These are phyloP conservation scores for Quercus variabilis DNA, from an alignment of 306 rosid species.

Conservation along the genomic window DNA sequence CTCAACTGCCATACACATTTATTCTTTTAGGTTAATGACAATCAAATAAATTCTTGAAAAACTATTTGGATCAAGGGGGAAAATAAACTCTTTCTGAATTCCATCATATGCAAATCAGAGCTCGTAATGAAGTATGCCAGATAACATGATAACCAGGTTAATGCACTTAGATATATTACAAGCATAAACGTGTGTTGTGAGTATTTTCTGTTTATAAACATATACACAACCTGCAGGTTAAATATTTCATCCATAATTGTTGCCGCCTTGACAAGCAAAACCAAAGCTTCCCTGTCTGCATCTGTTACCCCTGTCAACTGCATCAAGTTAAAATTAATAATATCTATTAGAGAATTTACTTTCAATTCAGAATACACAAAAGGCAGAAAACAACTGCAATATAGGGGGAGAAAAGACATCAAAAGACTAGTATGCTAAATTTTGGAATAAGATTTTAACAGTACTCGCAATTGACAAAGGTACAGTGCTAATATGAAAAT, in stretches of 20 bases:
- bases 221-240: slow-evolving; percentile 61
- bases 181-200: slow-evolving; percentile 2
- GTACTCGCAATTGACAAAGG: background rate
- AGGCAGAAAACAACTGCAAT: background rate
- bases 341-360: background rate
- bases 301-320: slow-evolving; percentile 74
- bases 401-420: background rate
- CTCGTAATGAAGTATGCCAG: slow-evolving; percentile 10
- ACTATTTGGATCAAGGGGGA: slow-evolving; percentile 3
- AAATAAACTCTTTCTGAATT: slow-evolving; percentile 2
- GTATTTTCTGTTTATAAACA: background rate
- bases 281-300: slow-evolving; percentile 72
- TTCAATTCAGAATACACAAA: background rate
- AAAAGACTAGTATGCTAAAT: background rate
- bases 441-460: background rate
- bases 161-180: slow-evolving; percentile 4
- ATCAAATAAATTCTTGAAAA: slow-evolving; percentile 1
- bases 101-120: slow-evolving; percentile 2
- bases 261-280: slow-evolving; percentile 69
- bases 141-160: slow-evolving; percentile 11
- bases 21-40: background rate
- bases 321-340: slow-evolving; percentile 19
- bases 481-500: background rate
- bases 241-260: slow-evolving; percentile 76
- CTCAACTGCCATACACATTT: background rate